Percentiles rank a stretch among this genome's conserved stretches.
These are phyloP conservation scores for Emmonsiellopsis sp. DNA, from an alignment of 2,329 filamentous ascomycete genomes.

Conservation along the genomic window DNA sequence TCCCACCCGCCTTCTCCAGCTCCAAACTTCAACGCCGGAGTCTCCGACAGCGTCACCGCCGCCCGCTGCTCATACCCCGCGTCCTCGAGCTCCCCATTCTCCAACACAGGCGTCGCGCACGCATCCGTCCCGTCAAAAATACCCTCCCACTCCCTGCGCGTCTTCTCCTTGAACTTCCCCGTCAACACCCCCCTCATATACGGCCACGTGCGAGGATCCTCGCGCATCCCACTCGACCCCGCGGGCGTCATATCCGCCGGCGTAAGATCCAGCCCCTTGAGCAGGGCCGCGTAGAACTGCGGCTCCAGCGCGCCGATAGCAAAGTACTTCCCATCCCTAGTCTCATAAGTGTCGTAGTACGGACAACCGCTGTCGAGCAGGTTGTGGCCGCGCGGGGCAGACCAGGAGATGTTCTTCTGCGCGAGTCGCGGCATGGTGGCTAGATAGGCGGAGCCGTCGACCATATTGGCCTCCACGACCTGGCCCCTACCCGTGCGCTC, in stretches of 20 bases:
- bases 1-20: slow-evolving; percentile 60
- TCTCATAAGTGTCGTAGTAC: slow-evolving; percentile 85
- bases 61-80: slow-evolving; percentile 40
- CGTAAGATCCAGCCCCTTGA: slow-evolving; percentile 57
- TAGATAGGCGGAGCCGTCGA: slow-evolving; percentile 75
- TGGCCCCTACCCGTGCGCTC: slow-evolving; percentile 61
- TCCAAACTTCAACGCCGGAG: slow-evolving; percentile 53
- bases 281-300: slow-evolving; percentile 64
- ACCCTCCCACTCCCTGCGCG: slow-evolving; percentile 68
- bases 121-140: slow-evolving; percentile 88
- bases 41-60: slow-evolving; percentile 48
- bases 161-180: slow-evolving; percentile 56
- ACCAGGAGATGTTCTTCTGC: slow-evolving; percentile 54
- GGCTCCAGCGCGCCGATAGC: slow-evolving; percentile 87
- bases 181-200: slow-evolving; percentile 54
- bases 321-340: slow-evolving; percentile 67
- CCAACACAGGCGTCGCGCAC: slow-evolving; percentile 80
- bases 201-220: slow-evolving; percentile 58
- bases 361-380: slow-evolving; percentile 75
- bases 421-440: slow-evolving; percentile 66
- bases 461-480: slow-evolving; percentile 94
- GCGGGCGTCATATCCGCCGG: slow-evolving; percentile 32
- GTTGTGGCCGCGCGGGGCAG: slow-evolving; percentile 60
- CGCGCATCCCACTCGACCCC: slow-evolving; percentile 42
- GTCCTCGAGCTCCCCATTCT: slow-evolving; percentile 61